Conservation (phyloP, 2,329 filamentous ascomycete species). For the Penicillium psychrosexuale region DNA sequence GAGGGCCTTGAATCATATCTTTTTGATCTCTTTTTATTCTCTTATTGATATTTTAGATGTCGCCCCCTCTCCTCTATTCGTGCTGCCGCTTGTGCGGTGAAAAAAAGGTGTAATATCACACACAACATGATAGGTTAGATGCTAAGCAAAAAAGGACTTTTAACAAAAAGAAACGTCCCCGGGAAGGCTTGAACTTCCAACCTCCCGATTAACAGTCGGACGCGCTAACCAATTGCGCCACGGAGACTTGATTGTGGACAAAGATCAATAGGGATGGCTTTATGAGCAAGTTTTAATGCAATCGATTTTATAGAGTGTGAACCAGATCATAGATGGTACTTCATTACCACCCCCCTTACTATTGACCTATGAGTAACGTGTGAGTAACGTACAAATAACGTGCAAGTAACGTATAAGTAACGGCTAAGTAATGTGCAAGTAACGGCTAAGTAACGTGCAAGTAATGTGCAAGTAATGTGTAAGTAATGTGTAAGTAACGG, state of each 20-base stretch:
- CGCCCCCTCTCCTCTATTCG: not conserved
- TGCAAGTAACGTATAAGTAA: too few species aligned
- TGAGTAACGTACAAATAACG: too few species aligned
- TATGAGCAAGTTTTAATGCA: not conserved
- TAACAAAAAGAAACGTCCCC: constrained; percentile 29
- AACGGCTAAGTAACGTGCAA: too few species aligned
- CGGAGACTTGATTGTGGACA: constrained; percentile 20
- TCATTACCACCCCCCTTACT: too few species aligned
- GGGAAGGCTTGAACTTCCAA: constrained; percentile 44
- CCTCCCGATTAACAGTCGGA: constrained; percentile 39
- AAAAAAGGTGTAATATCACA: not conserved
- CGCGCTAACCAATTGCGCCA: constrained; percentile 38
- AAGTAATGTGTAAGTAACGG: too few species aligned
- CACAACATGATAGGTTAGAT: not conserved
- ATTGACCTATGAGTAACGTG: too few species aligned
- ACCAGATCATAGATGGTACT: not conserved
- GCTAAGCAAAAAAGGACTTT: not conserved
- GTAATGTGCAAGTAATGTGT: too few species aligned
- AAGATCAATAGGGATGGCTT: not conserved
- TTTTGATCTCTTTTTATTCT: not conserved
- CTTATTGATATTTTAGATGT: not conserved
- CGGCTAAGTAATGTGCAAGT: too few species aligned
- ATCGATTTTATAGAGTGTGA: not conserved
- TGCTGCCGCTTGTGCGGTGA: not conserved
- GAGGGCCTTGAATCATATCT: not conserved